A percentile compares a stretch with the other conserved stretches of the same genome.
phyloP scores from a whole-genome alignment of 2,329 filamentous ascomycete species.

The Davidsoniella eucalypti region DNA sequence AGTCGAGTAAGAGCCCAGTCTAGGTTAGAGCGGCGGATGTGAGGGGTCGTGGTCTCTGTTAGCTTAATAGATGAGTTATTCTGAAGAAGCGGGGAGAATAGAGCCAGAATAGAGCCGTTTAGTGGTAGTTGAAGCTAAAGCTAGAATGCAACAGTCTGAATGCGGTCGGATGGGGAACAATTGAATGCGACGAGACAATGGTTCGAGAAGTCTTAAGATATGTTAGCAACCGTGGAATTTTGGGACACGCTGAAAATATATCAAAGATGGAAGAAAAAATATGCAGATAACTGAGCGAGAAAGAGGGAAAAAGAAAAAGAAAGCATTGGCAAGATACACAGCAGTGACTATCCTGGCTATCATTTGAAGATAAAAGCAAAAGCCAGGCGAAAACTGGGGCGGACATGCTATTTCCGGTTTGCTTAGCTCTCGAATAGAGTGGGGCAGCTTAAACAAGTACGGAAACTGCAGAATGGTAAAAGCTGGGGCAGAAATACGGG shows the following conservation, averaged over 20 bases:
- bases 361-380: too few relatives aligned
- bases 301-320: background rate
- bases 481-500: too few relatives aligned
- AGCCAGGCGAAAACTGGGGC: too few relatives aligned
- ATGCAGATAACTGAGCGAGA: background rate
- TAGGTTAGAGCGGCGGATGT: too few relatives aligned
- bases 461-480: too few relatives aligned
- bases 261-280: conserved; percentile 4
- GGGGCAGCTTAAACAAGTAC: too few relatives aligned
- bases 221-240: background rate
- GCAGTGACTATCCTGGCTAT: background rate
- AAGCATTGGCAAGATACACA: background rate
- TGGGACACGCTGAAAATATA: background rate
- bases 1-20: too few relatives aligned
- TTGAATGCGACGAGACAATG: background rate
- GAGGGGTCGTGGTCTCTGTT: too few relatives aligned
- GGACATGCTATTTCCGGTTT: too few relatives aligned
- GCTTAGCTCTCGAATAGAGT: too few relatives aligned
- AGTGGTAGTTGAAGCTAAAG: background rate
- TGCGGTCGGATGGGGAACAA: background rate
- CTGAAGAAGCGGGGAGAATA: too few relatives aligned
- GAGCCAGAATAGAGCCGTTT: background rate
- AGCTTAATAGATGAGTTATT: too few relatives aligned
- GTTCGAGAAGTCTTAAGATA: background rate
- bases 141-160: background rate